Conservation (phyloP, 345 rosid species). For the thale cress (Arabidopsis thaliana) region TAIR10.1 NC_003076.8:1271001-1271500, state of each 20-base stretch:
- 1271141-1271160: background rate
- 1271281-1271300: constrained; percentile 19
- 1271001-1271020: constrained; percentile 35
- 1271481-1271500: background rate
- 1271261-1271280: constrained; percentile 32
- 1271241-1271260: constrained; percentile 42
- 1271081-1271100: background rate
- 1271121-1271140: constrained; percentile 36
- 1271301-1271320: background rate
- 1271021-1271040: constrained; percentile 39
- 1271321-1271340: background rate
- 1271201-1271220: constrained; percentile 35
- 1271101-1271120: constrained; percentile 16
- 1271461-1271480: background rate
- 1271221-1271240: constrained; percentile 41
- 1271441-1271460: background rate
- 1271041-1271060: constrained; percentile 37
- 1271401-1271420: background rate
- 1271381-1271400: background rate
- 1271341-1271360: background rate
- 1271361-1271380: background rate
- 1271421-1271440: background rate
- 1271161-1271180: constrained; percentile 36
- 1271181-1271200: constrained; percentile 26
- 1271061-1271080: constrained; percentile 21